Conservation (phyloP, 139 green algal genomes). For the Coelastrella sp. region DNA sequence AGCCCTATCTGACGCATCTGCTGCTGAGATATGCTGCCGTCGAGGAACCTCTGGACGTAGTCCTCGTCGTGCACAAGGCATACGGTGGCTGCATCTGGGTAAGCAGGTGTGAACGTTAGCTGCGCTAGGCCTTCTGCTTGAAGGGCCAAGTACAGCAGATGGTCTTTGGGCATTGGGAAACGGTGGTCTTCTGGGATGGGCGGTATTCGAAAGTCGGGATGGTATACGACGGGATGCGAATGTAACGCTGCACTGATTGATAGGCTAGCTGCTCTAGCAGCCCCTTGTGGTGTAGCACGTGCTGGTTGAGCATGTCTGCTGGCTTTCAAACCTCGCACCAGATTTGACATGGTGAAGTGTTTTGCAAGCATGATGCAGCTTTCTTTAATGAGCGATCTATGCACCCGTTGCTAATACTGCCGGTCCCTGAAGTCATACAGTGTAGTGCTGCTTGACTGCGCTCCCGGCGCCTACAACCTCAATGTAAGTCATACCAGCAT, state of each 20-base stretch:
- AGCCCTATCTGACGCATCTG: conserved; percentile 64
- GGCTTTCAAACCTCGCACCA: not conserved
- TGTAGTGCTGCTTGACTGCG: too few relatives aligned
- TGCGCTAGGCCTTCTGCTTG: conserved; percentile 45
- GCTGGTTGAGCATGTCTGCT: not conserved
- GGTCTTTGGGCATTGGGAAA: conserved; percentile 74
- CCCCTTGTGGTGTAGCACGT: not conserved
- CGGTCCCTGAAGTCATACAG: too few relatives aligned
- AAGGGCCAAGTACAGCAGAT: conserved; percentile 60
- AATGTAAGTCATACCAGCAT: too few relatives aligned
- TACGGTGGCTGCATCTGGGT: conserved; percentile 57
- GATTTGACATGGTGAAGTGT: not conserved
- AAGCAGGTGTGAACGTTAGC: conserved; percentile 57
- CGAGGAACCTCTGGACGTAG: conserved; percentile 55
- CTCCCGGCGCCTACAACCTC: too few relatives aligned
- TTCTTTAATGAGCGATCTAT: too few relatives aligned
- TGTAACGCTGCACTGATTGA: not conserved
- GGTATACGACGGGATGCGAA: conserved; percentile 60
- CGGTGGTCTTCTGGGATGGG: conserved; percentile 52
- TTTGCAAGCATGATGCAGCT: not conserved
- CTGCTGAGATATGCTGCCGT: conserved; percentile 47
- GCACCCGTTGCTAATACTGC: too few relatives aligned
- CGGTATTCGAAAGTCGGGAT: conserved; percentile 61
- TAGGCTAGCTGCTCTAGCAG: not conserved
- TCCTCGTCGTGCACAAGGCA: conserved; percentile 52